Conservation (phyloP, 179 eudicot species). For the Silene coronaria region DNA sequence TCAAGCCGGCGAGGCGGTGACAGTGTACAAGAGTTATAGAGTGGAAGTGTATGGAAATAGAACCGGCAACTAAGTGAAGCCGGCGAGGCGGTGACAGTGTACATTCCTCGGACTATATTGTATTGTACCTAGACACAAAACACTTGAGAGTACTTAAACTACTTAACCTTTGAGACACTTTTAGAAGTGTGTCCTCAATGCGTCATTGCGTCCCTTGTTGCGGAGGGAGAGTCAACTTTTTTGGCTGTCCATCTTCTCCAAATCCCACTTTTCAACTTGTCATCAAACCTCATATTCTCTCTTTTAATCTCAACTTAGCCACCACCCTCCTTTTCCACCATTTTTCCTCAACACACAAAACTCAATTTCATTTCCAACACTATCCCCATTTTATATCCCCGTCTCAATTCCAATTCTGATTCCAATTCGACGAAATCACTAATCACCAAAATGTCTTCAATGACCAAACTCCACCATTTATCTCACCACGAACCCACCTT, state of each 20-base stretch:
- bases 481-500: neutral
- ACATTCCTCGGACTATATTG: too few relatives aligned
- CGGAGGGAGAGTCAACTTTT: neutral
- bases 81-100: too few relatives aligned
- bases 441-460: constrained; percentile 16
- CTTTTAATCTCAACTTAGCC: neutral
- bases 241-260: constrained; percentile 14
- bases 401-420: neutral
- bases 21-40: too few relatives aligned
- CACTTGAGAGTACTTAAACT: too few relatives aligned
- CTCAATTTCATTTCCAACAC: neutral
- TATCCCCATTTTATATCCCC: too few relatives aligned
- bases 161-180: too few relatives aligned
- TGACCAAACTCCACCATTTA: constrained; percentile 17
- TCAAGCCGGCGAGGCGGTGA: too few relatives aligned
- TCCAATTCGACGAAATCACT: neutral
- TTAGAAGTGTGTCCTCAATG: too few relatives aligned
- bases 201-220: constrained; percentile 1
- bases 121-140: too few relatives aligned
- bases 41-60: too few relatives aligned
- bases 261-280: neutral
- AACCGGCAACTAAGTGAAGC: too few relatives aligned
- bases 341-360: too few relatives aligned
- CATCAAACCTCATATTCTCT: neutral
- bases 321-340: neutral